Conservation (phyloP, 352 stramenopile species). For the Phytopythium helicoides region DNA sequence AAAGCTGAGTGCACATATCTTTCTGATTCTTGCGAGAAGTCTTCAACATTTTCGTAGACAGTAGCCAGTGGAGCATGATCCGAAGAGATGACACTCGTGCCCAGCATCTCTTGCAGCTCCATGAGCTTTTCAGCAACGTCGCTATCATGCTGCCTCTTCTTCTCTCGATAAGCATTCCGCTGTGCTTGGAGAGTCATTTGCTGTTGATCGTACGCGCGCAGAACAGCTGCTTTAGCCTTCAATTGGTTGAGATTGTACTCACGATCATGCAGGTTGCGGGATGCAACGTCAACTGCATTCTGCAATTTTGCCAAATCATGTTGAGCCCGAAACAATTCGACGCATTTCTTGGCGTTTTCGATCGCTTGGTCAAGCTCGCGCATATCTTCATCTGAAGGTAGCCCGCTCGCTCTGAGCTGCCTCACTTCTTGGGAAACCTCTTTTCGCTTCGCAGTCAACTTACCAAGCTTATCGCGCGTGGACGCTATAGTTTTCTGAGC, state of each 20-base stretch:
- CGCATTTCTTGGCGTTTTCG: constrained; percentile 37
- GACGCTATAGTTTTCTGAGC: too few species aligned
- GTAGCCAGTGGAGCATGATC: constrained; percentile 26
- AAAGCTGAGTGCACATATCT: background rate
- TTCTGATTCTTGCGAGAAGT: background rate
- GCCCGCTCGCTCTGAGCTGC: constrained; percentile 25
- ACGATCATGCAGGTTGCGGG: constrained; percentile 37
- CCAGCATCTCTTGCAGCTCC: constrained; percentile 36
- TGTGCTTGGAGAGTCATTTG: constrained; percentile 51
- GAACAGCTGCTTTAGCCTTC: constrained; percentile 46
- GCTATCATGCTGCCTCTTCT: constrained; percentile 38
- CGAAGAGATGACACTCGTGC: constrained; percentile 13
- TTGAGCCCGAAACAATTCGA: constrained; percentile 43
- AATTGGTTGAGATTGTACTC: constrained; percentile 45
- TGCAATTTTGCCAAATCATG: constrained; percentile 36
- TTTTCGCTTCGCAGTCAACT: constrained; percentile 42
- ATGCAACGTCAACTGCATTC: constrained; percentile 39
- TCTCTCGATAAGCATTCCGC: constrained; percentile 34
- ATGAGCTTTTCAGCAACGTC: constrained; percentile 42
- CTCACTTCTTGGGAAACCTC: constrained; percentile 34
- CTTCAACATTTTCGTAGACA: background rate
- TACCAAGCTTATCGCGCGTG: constrained; percentile 19
- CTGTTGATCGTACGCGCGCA: constrained; percentile 49
- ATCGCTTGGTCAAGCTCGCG: constrained; percentile 45
- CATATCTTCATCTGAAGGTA: constrained; percentile 50